Percentiles rank a stretch among this genome's conserved stretches.
phyloP scores from a whole-genome alignment of 1,139 yeast species.

The Hanseniaspora uvarum region DNA sequence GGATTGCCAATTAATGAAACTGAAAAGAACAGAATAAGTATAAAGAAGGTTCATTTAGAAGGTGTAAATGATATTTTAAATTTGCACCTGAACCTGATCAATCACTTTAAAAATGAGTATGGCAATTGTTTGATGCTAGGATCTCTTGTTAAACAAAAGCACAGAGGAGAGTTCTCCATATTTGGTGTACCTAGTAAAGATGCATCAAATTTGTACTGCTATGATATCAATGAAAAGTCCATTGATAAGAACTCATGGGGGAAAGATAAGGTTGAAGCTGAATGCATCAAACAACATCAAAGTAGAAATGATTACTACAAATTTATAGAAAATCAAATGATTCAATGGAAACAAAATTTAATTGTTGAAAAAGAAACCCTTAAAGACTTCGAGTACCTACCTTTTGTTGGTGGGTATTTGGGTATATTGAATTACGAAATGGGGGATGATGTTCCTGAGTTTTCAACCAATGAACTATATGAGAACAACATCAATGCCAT shows the following conservation, averaged over 20 bases:
- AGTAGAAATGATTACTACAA: conserved; percentile 26
- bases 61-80: background rate
- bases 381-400: conserved; percentile 33
- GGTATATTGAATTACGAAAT: conserved; percentile 85
- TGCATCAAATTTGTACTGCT: background rate
- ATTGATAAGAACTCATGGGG: conserved; percentile 22
- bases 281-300: conserved; percentile 20
- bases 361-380: conserved; percentile 16
- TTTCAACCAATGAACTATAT: conserved; percentile 29
- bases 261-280: background rate
- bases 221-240: conserved; percentile 30
- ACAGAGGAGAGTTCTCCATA: conserved; percentile 16
- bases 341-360: conserved; percentile 34
- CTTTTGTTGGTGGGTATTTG: conserved; percentile 80
- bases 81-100: conserved; percentile 7
- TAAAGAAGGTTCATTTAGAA: background rate
- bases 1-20: background rate
- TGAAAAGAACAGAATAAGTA: background rate
- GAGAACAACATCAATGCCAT: conserved; percentile 56
- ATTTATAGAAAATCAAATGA: conserved; percentile 11
- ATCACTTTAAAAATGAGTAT: background rate
- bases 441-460: conserved; percentile 39
- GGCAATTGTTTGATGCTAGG: conserved; percentile 14
- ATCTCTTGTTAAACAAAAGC: conserved; percentile 12
- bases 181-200: conserved; percentile 13